These are phyloP conservation scores for Euphorbia tirucalli DNA, from an alignment of 345 rosid genomes.

Conservation along the genomic window DNA sequence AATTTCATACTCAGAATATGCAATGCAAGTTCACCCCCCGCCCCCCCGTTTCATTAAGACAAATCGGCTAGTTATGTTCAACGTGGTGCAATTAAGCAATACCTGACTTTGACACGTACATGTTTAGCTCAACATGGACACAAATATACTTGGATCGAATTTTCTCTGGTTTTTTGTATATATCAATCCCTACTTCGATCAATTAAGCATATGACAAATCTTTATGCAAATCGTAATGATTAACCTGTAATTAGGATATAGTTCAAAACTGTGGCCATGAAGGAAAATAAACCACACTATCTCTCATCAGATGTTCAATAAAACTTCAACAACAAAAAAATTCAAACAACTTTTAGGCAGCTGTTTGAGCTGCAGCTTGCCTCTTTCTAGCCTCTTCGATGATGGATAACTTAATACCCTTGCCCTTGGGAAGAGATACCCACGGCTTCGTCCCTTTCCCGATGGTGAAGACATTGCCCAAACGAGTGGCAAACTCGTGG, in stretches of 20 bases:
- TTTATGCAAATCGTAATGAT: background rate
- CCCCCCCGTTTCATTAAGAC: too few relatives aligned
- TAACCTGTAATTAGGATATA: background rate
- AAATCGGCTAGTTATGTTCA: too few relatives aligned
- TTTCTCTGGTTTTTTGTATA: too few relatives aligned
- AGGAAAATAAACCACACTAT: background rate
- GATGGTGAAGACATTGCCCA: slow-evolving; percentile 4
- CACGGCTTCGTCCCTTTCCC: slow-evolving; percentile 10
- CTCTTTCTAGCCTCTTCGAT: slow-evolving; percentile 10
- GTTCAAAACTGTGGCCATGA: slow-evolving; percentile 5
- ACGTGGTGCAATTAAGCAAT: too few relatives aligned
- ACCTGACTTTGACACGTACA: too few relatives aligned
- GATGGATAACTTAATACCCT: slow-evolving; percentile 6
- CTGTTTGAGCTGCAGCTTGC: slow-evolving; percentile 5
- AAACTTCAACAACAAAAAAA: background rate
- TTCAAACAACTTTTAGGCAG: background rate
- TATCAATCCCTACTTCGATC: background rate
- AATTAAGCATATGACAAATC: background rate
- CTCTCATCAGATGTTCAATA: background rate
- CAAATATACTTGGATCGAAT: too few relatives aligned
- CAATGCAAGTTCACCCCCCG: too few relatives aligned
- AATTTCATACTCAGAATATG: too few relatives aligned
- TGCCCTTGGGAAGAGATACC: slow-evolving; percentile 10
- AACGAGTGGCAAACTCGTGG: slow-evolving; percentile 8
- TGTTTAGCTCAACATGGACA: too few relatives aligned